phyloP scores from a whole-genome alignment of 345 rosid species.

The Arabidopsis suecica region DNA sequence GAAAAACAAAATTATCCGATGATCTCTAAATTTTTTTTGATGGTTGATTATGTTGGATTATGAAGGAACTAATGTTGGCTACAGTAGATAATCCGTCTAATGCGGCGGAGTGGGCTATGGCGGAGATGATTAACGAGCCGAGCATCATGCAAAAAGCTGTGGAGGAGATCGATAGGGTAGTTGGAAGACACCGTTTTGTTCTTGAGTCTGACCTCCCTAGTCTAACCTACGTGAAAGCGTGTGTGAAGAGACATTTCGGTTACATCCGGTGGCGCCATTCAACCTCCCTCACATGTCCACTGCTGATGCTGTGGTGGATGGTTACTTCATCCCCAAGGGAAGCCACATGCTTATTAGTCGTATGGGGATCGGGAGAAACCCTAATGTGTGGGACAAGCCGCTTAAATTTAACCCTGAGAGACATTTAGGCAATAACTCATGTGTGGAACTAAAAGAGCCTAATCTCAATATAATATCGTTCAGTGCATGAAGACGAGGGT shows the following conservation, averaged over 20 bases:
- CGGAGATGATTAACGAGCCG: conserved; percentile 61
- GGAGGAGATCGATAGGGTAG: conserved; percentile 54
- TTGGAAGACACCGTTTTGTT: conserved; percentile 57
- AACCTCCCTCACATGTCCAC: conserved; percentile 54
- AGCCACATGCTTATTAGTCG: conserved; percentile 55
- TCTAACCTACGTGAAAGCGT: conserved; percentile 59
- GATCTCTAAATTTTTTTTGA: background rate
- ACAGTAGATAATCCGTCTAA: conserved; percentile 65
- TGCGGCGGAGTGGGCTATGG: conserved; percentile 62
- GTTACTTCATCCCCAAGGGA: conserved; percentile 63
- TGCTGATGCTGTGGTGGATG: conserved; percentile 40
- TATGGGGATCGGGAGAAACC: conserved; percentile 54
- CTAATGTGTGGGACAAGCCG: conserved; percentile 57
- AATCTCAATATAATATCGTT: conserved; percentile 51
- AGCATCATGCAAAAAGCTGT: conserved; percentile 48
- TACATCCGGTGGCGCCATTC: conserved; percentile 58
- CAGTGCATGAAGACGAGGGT: conserved; percentile 59
- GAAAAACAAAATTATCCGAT: background rate
- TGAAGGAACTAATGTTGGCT: conserved; percentile 60
- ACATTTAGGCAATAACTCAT: conserved; percentile 37
- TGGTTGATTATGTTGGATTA: background rate
- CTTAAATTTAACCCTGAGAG: conserved; percentile 54
- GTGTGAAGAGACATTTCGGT: conserved; percentile 57
- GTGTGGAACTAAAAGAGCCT: conserved; percentile 45
- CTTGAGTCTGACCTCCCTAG: conserved; percentile 54